phyloP scores from a whole-genome alignment of 2,329 filamentous ascomycete genomes.

The Aspergillus pseudoviridinutans region DNA sequence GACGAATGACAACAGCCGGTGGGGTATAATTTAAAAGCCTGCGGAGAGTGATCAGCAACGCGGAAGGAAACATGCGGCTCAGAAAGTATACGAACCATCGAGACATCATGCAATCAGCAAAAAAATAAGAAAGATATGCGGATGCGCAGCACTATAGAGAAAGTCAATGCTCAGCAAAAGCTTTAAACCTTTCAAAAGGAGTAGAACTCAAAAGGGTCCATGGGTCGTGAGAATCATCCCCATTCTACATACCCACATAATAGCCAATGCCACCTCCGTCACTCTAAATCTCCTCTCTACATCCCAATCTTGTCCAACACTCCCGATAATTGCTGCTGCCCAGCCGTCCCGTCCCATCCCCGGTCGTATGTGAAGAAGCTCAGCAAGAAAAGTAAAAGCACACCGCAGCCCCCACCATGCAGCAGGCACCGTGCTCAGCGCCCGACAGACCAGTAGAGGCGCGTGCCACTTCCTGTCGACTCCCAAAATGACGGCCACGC shows the following conservation, averaged over 20 bases:
- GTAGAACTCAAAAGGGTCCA: not conserved
- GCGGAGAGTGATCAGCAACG: conserved; percentile 3
- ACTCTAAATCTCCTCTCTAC: conserved; percentile 51
- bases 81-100: conserved; percentile 56
- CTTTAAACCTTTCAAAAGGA: not conserved
- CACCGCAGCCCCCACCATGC: conserved; percentile 69
- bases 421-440: conserved; percentile 66
- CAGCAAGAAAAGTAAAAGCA: conserved; percentile 63
- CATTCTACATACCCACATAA: conserved; percentile 63
- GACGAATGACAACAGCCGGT: conserved; percentile 69
- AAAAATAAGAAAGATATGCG: conserved; percentile 76
- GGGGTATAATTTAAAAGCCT: conserved; percentile 84
- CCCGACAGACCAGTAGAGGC: conserved; percentile 68
- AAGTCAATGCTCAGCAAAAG: conserved; percentile 4
- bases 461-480: conserved; percentile 70
- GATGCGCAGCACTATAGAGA: conserved; percentile 65
- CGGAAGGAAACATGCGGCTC: not conserved
- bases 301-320: conserved; percentile 39
- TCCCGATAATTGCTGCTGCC: conserved; percentile 36
- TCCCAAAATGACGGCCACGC: conserved; percentile 72
- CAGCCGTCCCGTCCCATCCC: conserved; percentile 41
- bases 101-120: conserved; percentile 80
- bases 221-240: conserved; percentile 19
- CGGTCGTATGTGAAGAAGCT: conserved; percentile 52
- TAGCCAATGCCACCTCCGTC: conserved; percentile 67